These are phyloP conservation scores for Acer yangbiense DNA, from an alignment of 345 rosid species.

Conservation along the genomic window DNA sequence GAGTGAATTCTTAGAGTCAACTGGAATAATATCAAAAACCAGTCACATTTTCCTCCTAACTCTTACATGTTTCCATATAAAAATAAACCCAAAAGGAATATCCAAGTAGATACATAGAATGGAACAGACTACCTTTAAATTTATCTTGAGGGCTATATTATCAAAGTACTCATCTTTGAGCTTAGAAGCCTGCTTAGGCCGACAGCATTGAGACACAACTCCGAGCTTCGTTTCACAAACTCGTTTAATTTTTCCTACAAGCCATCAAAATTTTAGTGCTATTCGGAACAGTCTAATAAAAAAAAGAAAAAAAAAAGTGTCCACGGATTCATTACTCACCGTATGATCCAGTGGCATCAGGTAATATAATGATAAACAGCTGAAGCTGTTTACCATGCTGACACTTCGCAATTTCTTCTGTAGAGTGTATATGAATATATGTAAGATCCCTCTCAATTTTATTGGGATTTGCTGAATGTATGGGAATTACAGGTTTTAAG, in stretches of 20 bases:
- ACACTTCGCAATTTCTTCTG: no score
- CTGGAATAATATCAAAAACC: background rate
- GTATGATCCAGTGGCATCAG: constrained; percentile 60
- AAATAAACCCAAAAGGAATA: background rate
- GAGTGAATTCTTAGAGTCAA: background rate
- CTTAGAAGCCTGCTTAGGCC: constrained; percentile 45
- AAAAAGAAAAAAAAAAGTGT: no score
- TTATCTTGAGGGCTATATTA: constrained; percentile 68
- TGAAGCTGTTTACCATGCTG: no score
- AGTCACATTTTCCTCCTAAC: background rate
- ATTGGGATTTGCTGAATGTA: constrained; percentile 29
- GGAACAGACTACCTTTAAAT: constrained; percentile 62
- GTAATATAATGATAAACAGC: constrained; percentile 64
- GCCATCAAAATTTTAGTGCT: background rate
- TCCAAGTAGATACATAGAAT: background rate
- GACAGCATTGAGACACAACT: constrained; percentile 73
- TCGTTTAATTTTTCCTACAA: constrained; percentile 58
- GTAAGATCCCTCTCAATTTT: constrained; percentile 50
- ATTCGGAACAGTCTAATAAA: background rate
- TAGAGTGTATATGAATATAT: no score
- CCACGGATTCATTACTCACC: constrained; percentile 36
- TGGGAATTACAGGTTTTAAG: constrained; percentile 33
- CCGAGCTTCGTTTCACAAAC: constrained; percentile 77
- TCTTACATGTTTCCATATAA: background rate
- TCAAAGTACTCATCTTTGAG: constrained; percentile 55